These are phyloP conservation scores for Chenopodium album DNA, from an alignment of 148 eudicot genomes.

Conservation along the genomic window DNA sequence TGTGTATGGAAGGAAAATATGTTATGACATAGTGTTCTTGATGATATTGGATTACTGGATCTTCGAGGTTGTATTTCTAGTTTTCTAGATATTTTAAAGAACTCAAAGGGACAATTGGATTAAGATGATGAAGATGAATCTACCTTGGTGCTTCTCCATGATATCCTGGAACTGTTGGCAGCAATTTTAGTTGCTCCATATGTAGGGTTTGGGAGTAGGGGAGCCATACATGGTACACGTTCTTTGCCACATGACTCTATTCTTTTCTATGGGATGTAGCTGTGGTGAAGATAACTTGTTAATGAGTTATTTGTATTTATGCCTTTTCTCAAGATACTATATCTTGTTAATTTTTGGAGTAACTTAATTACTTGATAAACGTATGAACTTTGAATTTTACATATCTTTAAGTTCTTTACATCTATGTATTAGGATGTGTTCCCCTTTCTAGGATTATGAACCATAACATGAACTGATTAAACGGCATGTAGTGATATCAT, in stretches of 20 bases:
- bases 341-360: not conserved
- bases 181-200: too few relatives aligned
- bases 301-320: not conserved
- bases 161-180: too few relatives aligned
- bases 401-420: not conserved
- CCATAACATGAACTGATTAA: not conserved
- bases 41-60: not conserved
- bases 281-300: not conserved
- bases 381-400: not conserved
- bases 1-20: not conserved
- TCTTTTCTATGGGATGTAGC: not conserved
- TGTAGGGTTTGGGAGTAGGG: not conserved
- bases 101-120: too few relatives aligned
- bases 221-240: not conserved
- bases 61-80: not conserved
- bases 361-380: not conserved
- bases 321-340: not conserved
- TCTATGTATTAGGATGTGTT: not conserved
- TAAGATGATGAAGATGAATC: too few relatives aligned
- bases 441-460: not conserved
- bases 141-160: too few relatives aligned
- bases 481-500: not conserved
- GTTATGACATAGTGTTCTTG: not conserved
- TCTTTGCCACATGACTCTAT: not conserved
- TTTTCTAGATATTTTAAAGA: too few relatives aligned